Evolutionary conservation across 139 green algal species (phyloP), one percentile per base, ranked within the genome.

Genomic region (Chlorella ohadii): DNA sequence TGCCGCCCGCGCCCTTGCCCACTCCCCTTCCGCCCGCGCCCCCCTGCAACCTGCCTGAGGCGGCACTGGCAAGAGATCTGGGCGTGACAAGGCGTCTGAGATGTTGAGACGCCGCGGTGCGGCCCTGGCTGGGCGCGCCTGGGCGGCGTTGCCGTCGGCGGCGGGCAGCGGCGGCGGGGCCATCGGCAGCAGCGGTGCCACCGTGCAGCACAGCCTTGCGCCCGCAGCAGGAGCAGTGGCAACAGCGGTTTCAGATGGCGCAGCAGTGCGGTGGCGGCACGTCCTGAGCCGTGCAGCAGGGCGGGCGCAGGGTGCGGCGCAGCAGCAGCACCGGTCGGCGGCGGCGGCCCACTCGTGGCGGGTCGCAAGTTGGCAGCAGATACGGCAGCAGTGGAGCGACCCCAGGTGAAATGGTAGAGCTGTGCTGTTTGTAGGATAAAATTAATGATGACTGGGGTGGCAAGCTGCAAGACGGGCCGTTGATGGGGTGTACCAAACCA

Each of bases 311-410:
- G n/a, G n/a, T 13, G 15, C 51, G 22, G 51, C 51, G 70, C 70
- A 77, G 39, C 57, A 27, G 59, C 76, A 72, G 75, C 75, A 55
- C 4, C 22, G 34, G 31, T 9, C 9, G 12, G 55, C 73, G 6
- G 55, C 73, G 6, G 73, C 47, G 25, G 39, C 51, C 9, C 11
- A 22, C 70, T 2, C 6, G 19, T 82, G 57, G 56, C 75, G 75
- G 4, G 22, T 36, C 2, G 6, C n/a, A 20, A 57, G 23, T 51
- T 84, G 77, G 75, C 80, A 78, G 84, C 81, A 83, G n/a, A 36
- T 76, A 27, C 79, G 71, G 33, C 79, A 79, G 36, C 79, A 67
- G 70, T 78, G 55, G 51, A 63, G 7, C 0, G 79, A 77, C 33
- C 27, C 16, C 13, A 13, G 76, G 76, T 71, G 76, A 13, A 27